Base-by-base conservation (phyloP, 768 basidiomycete species). In the Kwoniella sp. region DNA sequence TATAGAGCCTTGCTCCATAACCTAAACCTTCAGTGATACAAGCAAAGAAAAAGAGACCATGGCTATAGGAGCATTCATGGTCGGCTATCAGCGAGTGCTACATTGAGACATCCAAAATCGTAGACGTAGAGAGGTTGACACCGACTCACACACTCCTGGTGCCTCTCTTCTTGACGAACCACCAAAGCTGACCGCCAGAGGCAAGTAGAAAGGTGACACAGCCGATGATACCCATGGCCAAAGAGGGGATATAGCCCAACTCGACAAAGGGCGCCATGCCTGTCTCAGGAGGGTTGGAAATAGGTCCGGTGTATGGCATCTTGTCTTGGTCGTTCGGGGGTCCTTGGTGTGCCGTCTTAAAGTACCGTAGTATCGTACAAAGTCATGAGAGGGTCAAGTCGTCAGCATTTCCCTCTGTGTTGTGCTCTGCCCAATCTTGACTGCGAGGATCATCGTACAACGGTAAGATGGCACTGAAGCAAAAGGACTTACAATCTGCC, bases 211-310 rank as follows among this genome's bases (percentile, higher is more conserved):
- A 69, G 24, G 60, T 56, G 37, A 73, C 51, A 46, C 64, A 57
- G 1, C 72, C 72, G 37, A 73, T 49, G 33, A 71, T 73, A 40
- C 72, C 67, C 62, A 73, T 37, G 19, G 55, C 59, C 29, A 73
- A 58, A 8, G 67, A 68, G 8, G 72, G 72, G 24, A 68, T 49
- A 47, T 73, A 73, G 37, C 72, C 72, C 44, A 71, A 67, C 12
- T 57, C 40, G 55, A 55, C 65, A 47, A 68, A 50, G 29, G 58
- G 50, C 24, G 58, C 47, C 33, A 48, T 48, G 9, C 48, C 58
- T 8, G 48, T 30, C 8, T 46, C 47, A 3, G 58, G 58, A 15
- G 58, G 50, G n/a, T 49, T 49, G 29, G 22, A 37, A 33, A 49
- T 30, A 17, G 58, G 58, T 33, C 58, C 58, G 12, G 47, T 50